phyloP scores from a whole-genome alignment of 2,329 filamentous ascomycete genomes.

The Pseudogymnoascus destructans region DNA sequence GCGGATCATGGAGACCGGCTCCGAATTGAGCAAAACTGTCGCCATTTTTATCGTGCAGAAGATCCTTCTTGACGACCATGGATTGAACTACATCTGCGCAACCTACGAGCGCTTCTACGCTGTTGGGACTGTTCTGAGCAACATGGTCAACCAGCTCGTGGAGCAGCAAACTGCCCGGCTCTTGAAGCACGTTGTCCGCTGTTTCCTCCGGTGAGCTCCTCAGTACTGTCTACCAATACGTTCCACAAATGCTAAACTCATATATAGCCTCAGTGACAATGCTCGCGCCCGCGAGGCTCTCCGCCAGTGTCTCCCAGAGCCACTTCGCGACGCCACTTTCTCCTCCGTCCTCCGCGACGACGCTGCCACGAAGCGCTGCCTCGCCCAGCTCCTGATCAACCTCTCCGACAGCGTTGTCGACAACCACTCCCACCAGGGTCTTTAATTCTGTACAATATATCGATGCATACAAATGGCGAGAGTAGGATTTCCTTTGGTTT shows the following conservation, averaged over 20 bases:
- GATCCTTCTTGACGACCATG: conserved; percentile 91
- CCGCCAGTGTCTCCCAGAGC: conserved; percentile 89
- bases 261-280: conserved; percentile 77
- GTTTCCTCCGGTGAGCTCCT: conserved; percentile 68
- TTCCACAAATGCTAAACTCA: conserved; percentile 15
- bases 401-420: conserved; percentile 72
- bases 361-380: conserved; percentile 91
- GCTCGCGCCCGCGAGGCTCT: conserved; percentile 89
- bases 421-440: conserved; percentile 23
- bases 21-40: conserved; percentile 95
- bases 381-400: conserved; percentile 94
- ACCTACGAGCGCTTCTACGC: conserved; percentile 98
- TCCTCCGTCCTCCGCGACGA: conserved; percentile 93
- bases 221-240: not conserved
- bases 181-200: conserved; percentile 93
- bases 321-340: conserved; percentile 96
- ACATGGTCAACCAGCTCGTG: conserved; percentile 96
- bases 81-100: conserved; percentile 94
- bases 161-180: conserved; percentile 94
- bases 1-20: conserved; percentile 98
- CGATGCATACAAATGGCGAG: conserved; percentile 15
- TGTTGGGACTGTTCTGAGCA: conserved; percentile 91
- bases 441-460: conserved; percentile 24
- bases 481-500: conserved; percentile 23
- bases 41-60: conserved; percentile 99